Conservation (phyloP, 73 alveolate genomes). For the Paraurostyla sp. region DNA sequence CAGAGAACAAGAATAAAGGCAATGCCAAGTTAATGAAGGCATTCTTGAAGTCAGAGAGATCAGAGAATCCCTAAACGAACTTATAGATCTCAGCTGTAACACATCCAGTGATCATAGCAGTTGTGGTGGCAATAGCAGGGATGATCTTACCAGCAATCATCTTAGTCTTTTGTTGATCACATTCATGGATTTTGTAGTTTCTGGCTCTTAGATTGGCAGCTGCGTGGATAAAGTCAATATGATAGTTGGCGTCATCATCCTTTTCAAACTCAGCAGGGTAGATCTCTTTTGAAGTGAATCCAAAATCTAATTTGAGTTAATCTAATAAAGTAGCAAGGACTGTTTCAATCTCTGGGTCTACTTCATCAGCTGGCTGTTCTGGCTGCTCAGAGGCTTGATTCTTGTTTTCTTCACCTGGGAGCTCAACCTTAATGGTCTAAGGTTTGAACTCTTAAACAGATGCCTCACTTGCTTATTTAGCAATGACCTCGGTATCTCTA, state of each 20-base stretch:
- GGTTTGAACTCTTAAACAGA: conserved; percentile 85
- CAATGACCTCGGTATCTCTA: conserved; percentile 78
- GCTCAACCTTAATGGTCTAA: conserved; percentile 83
- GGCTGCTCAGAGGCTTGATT: conserved; percentile 53
- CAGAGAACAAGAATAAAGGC: conserved; percentile 88
- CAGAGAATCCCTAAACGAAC: conserved; percentile 62
- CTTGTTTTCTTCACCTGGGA: conserved; percentile 83
- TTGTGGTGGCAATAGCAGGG: conserved; percentile 99
- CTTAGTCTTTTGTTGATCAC: conserved; percentile 89
- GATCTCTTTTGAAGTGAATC: conserved; percentile 70
- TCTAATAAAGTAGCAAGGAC: conserved; percentile 71
- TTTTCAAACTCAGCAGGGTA: conserved; percentile 90
- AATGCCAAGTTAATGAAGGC: conserved; percentile 92
- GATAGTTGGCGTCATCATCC: conserved; percentile 98
- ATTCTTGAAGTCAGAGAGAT: conserved; percentile 87
- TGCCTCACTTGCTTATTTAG: conserved; percentile 75
- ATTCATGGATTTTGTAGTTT: conserved; percentile 88
- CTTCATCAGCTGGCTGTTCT: conserved; percentile 30
- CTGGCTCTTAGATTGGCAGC: conserved; percentile 98
- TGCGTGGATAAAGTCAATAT: conserved; percentile 98
- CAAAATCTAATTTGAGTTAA: conserved; percentile 75
- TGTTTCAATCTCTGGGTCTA: conserved; percentile 86
- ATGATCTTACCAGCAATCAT: conserved; percentile 98
- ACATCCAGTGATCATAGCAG: conserved; percentile 99
- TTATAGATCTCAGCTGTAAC: conserved; percentile 87